Base-by-base conservation (phyloP, 1,139 yeast genomes). In the Komagataea norvegica region DNA sequence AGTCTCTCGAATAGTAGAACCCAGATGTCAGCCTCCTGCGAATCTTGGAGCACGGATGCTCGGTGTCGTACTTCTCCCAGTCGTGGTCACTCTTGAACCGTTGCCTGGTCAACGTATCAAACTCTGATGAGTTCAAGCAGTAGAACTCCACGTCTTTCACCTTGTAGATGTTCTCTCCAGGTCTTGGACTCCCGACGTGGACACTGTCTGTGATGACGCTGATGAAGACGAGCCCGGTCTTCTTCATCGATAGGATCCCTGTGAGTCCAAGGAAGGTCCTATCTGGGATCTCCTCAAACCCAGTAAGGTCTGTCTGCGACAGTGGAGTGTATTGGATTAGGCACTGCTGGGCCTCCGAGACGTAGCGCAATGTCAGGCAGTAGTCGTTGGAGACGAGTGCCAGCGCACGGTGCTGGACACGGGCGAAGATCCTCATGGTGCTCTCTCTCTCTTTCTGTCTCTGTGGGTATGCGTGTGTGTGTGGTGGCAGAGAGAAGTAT, bases 1-100 rank as follows among this genome's bases (percentile, higher is more conserved):
- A 80, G 41, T 77, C 71, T 25, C 69, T 65, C 0, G 88, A 79
- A 56, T 72, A 82, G 51, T 73, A 82, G 53, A 82, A 83, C 0
- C 91, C 50, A 71, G 41, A 72, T 11, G 77, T 67, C 21, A 82
- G 61, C 10, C 81, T 57, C 47, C 73, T 73, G 38, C 73, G 65
- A 3, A 80, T 68, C 3, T 81, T 71, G 22, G 72, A 69, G 24
- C 84, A 78, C 2, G 86, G 86, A 47, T 70, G 75, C 21, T 71
- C 77, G 24, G 62, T 57, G 14, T 64, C 57, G 25, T 64, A 56
- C 40, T 61, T 62, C 14, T 66, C 72, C 18, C 54, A 51, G 22
- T 48, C 48, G 25, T 55, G 55, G 29, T 58, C 60, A 15, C 58
- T 48, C 8, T 47, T 37, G 38, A 49, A 42, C 39, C 51, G 48